These are phyloP conservation scores for Penicillium desertorum DNA, from an alignment of 495 filamentous ascomycete genomes.

Conservation along the genomic window DNA sequence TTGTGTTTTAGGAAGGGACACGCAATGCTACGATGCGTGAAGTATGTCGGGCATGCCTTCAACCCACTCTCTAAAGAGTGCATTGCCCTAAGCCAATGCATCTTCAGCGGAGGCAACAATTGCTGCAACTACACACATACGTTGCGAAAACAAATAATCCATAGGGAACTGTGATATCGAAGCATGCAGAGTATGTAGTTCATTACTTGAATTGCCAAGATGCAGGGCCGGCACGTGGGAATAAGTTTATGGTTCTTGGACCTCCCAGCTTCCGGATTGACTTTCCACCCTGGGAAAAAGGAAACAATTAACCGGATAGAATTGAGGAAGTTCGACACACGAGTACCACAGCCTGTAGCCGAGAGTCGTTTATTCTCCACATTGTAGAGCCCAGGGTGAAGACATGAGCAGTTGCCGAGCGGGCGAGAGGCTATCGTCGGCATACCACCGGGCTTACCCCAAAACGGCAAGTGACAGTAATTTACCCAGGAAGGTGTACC, in stretches of 20 bases:
- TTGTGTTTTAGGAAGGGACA: background rate
- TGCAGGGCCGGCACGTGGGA: too few species aligned
- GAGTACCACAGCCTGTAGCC: background rate
- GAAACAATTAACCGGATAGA: background rate
- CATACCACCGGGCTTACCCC: background rate
- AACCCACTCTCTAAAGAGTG: background rate
- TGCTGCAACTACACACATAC: background rate
- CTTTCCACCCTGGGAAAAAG: background rate
- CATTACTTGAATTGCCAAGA: too few species aligned
- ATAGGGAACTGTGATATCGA: background rate
- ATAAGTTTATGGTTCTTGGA: too few species aligned
- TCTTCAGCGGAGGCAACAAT: background rate
- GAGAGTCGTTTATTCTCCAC: background rate
- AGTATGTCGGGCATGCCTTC: background rate
- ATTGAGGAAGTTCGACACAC: too few species aligned
- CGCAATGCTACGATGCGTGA: background rate
- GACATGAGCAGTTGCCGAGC: background rate
- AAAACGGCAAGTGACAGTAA: background rate
- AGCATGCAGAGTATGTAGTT: background rate
- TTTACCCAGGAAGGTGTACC: background rate
- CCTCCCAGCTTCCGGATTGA: background rate
- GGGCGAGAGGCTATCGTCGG: too few species aligned
- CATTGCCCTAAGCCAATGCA: background rate
- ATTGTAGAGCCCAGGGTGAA: background rate
- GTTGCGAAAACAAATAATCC: background rate